Evolutionary conservation across 2,329 filamentous ascomycete species (phyloP), one percentile per base, ranked within the genome.

Genomic region (Tolypocladium inflatum): DNA sequence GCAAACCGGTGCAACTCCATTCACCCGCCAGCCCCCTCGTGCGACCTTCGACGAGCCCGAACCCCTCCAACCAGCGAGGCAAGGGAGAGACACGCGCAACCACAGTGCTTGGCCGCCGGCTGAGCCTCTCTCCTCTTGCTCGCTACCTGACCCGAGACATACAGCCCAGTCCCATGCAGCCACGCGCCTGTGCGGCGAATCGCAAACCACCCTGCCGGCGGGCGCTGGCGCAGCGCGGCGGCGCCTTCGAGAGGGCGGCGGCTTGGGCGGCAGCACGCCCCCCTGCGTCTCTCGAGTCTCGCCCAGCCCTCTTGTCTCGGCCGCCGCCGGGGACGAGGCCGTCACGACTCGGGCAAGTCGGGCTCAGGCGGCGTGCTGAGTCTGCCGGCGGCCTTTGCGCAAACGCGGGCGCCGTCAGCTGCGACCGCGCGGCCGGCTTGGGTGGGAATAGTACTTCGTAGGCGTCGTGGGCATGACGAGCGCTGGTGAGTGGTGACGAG

Each of bases 111-210:
- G 30, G 19, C 30, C 2, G 30, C 48, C 9, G 15, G 48, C 48
- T 21, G 48, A 35, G 48, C 30, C 35, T 21, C 11, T n/a, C n/a
- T 33, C 33, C 35, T 19, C n/a, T 19, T 11, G 10, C 42, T 45
- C 39, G 41, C 19, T 43, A 33, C 39, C 39, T 37, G 55, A 7
- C 30, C 55, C 55, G 55, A 56, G 42, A 56, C 55, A 56, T 26
- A 7, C 42, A 39, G 30, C 41, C 55, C n/a, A 6, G 19, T n/a
- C 54, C 19, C 23, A 45, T 54, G 58, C 58, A 62, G 58, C 60
- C 59, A 62, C 58, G 60, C 60, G 60, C 58, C 57, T 62, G 57
- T 33, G 53, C 50, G 41, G 23, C 60, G 60, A 62, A 62, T 60
- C 13, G 55, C 23, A 42, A 17, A 17, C 30, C 17, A 15, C n/a